Base-by-base conservation (phyloP, 2,329 filamentous ascomycete species). In the Alternaria novae-zelandiae region DNA sequence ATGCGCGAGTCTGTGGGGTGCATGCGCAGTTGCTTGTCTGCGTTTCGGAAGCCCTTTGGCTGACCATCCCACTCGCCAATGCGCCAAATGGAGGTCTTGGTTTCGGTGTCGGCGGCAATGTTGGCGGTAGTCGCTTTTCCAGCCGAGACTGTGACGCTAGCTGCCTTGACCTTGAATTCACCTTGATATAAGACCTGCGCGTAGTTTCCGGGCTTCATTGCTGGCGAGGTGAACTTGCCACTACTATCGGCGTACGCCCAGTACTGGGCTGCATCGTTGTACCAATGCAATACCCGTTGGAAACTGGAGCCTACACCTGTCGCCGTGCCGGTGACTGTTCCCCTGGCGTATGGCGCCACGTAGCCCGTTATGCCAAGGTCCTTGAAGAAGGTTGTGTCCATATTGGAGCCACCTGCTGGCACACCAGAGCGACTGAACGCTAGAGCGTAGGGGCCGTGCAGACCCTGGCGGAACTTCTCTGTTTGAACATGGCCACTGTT, bases 161-260 rank as follows among this genome's bases (percentile, higher is more conserved):
- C 78, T 3, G 82, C 82, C 5, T 85, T 86, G 9, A 89, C 86
- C 64, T 84, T 82, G 72, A 85, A 85, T 74, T 89, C 87, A 17
- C 82, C 84, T 68, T 88, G 86, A 77, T 89, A 89, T 41, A 91
- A 83, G 5, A 89, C 85, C 84, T 90, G 89, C n/a, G 87, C 90
- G 79, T 91, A 91, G 0, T 86, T 89, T 28, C 89, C 89, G 0
- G 88, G 86, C 70, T 88, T 89, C 89, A 91, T 91, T 59, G 84
- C 80, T 0, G 89, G 89, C 0, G 88, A 90, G 3, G 84, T 89
- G 78, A 89, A 91, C 12, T 81, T 81, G 10, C 88, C 88, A 47
- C 78, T 81, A 21, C 83, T 83, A 9, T 82, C 82, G 20, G 87
- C 85, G 62, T 87, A 87, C 6, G 84, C 79, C 89, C 89, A 91